Base-by-base conservation (phyloP, 2,329 filamentous ascomycete genomes). In the Botrytis aclada region DNA sequence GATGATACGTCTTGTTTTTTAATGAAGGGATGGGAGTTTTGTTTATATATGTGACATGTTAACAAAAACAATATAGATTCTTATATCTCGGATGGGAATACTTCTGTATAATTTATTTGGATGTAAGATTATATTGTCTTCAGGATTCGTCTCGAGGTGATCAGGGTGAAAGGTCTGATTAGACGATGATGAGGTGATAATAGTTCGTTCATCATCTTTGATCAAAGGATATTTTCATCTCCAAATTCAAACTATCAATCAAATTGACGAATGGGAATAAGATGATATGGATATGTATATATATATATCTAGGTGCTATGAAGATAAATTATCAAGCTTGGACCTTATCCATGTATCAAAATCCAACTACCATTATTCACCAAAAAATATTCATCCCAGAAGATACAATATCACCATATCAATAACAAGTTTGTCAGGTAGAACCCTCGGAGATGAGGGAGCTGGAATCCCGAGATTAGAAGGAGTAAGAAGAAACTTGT, bases 181-280 rank as follows among this genome's bases (percentile, higher is more conserved):
- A 29, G 5, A 56, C 12, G 4, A 18, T 58, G 29, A 20, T 58
- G 5, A 34, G 18, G 34, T 34, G 16, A 12, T 4, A 22, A 22
- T 12, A 22, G 0, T 22, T 10, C 1, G 12, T 20, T 10, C 3
- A 32, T 20, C 3, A 20, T 10, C 8, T 20, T 12, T 4, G 29
- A 10, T 18, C 9, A 12, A 34, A 22, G 1, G 3, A 32, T 32
- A 20, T 34, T 0, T 12, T 34, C 2, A 12, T 10, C 9, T 34
- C 1, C 18, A 34, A 5, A 22, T 58, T 18, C 8, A 20, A 34
- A 0, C 4, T 1, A 9, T 32, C 3, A 58, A 58, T 58, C 6
- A 58, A 32, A 18, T 58, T 34, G 29, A 58, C 18, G 5, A 1
- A 58, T 20, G 8, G 12, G 3, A 32, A 10, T 1, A 5, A 32